Evolutionary conservation across 352 stramenopile genomes (phyloP).

Genomic region (Phytophthora tubulina): DNA sequence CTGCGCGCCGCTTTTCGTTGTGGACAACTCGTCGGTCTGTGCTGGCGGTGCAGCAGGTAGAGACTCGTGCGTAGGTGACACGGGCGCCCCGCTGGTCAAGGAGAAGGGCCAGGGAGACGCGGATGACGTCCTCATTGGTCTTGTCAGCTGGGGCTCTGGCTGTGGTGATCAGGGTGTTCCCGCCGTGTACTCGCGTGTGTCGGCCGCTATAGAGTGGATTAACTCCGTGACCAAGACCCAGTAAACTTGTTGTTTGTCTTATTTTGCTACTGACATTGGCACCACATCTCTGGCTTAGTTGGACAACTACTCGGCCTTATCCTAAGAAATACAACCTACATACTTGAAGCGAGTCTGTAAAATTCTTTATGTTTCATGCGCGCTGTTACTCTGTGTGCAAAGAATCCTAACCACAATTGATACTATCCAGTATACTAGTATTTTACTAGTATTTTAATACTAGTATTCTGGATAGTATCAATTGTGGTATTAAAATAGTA

Average conservation of each 20-base stretch:
- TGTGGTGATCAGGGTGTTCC: constrained; percentile 47
- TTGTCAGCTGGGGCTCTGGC: constrained; percentile 57
- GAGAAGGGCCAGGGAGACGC: constrained; percentile 16
- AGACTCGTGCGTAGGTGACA: constrained; percentile 54
- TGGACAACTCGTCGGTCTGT: constrained; percentile 54
- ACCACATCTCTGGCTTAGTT: too few species aligned
- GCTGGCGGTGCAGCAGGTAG: constrained; percentile 40
- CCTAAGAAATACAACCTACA: not conserved
- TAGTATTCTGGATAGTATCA: too few species aligned
- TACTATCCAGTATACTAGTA: too few species aligned
- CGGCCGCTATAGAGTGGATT: constrained; percentile 46
- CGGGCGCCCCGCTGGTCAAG: constrained; percentile 48
- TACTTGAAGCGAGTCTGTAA: too few species aligned
- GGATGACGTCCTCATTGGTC: constrained; percentile 43
- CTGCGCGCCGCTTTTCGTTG: constrained; percentile 31
- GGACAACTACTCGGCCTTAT: too few species aligned
- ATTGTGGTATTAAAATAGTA: too few species aligned
- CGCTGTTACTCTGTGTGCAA: too few species aligned
- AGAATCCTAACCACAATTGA: too few species aligned
- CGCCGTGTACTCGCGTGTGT: constrained; percentile 58
- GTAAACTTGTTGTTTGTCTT: not conserved
- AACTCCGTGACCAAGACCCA: constrained; percentile 6
- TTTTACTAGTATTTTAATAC: too few species aligned
- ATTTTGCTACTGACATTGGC: not conserved
- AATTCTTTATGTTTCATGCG: too few species aligned